Conservation (phyloP, 768 basidiomycete genomes). For the Leucocoprinus leucothites region DNA sequence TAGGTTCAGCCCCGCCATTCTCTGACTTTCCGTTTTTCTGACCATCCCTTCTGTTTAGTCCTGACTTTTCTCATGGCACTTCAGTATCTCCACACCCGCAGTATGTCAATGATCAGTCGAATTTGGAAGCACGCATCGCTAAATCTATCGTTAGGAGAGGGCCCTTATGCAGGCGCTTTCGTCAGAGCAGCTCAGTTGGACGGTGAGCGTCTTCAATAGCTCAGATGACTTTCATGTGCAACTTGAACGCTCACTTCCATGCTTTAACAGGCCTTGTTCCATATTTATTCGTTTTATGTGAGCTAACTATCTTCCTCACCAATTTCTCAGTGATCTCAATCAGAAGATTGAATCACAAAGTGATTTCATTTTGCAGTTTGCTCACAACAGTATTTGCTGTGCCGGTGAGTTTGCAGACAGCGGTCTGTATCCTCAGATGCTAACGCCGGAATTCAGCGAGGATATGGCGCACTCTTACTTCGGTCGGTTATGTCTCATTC, state of each 20-base stretch:
- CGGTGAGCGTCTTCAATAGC: no score
- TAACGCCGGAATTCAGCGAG: not conserved
- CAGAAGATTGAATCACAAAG: no score
- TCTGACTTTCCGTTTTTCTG: not conserved
- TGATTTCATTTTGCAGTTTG: not conserved
- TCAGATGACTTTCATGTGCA: not conserved
- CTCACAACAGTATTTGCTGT: not conserved
- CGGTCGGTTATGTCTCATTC: not conserved
- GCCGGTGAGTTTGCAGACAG: not conserved
- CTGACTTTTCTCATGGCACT: not conserved
- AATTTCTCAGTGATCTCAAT: no score
- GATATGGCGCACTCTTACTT: not conserved
- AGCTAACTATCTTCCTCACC: not conserved
- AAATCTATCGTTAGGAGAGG: not conserved
- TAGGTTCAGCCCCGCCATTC: not conserved
- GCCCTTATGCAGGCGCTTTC: not conserved
- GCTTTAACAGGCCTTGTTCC: not conserved
- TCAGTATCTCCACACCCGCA: not conserved
- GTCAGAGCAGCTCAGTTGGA: not conserved
- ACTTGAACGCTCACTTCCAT: not conserved
- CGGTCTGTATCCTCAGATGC: not conserved
- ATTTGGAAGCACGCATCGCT: no score
- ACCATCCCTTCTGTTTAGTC: not conserved
- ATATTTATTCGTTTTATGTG: not conserved
- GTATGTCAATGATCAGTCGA: not conserved